Base-by-base conservation (phyloP, 768 basidiomycete species). In the Pleurotus djamor region DNA sequence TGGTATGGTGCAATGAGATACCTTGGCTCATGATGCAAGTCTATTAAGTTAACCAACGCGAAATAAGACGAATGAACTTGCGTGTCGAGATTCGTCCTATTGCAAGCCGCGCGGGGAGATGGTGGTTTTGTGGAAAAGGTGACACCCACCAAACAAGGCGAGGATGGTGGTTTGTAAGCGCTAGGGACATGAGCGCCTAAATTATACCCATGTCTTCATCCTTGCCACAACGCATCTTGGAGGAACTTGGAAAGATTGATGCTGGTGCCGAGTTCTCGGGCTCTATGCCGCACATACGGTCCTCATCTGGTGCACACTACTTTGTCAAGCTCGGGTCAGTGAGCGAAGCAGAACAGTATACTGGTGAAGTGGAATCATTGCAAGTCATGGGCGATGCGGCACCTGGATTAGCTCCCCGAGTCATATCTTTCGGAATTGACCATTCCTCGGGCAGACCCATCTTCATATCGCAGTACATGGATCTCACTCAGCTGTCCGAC, bases 401-500 rank as follows among this genome's bases (percentile, higher is more conserved):
- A 3, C 88, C 88, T 10, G 84, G 85, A 0, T 69, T 92, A 21
- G 85, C 80, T 1, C 91, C 91, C 0, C 72, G 63, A 16, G 67
- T 92, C 7, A 66, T 90, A 21, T 77, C 80, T 5, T 77, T 67
- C 47, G 87, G 86, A 3, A 57, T 77, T 16, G 68, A 72, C 10
- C 63, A 69, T 5, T 28, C 21, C 10, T 33, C 52, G 17, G 81
- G 79, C 8, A 69, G 65, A 36, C 88, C 89, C 0, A 88, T 80
- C 68, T 88, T 92, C 72, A 79, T 92, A 48, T 88, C 87, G 0
- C 87, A 92, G 68, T 91, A 89, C 76, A 90, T 85, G 67, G 76
- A 84, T 36, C 71, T 92, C 13, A 68, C 70, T 0, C 64, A 75
- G 34, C 73, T 92, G 13, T 78, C 78, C 10, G 68, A 71, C 21